These are phyloP conservation scores for Ogataea chonburiensis DNA, from an alignment of 805 yeast genomes.

Conservation along the genomic window DNA sequence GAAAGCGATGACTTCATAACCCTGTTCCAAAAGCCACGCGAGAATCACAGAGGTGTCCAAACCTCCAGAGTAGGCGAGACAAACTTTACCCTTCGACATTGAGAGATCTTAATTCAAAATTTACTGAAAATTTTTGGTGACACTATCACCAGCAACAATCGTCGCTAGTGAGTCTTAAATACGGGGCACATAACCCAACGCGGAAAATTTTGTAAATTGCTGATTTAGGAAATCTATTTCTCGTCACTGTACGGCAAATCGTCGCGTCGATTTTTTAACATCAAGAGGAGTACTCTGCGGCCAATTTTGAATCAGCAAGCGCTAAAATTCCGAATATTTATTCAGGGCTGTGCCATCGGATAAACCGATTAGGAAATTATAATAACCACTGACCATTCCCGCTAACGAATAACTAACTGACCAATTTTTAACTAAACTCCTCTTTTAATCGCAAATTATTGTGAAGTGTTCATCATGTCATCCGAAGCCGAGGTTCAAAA, in stretches of 20 bases:
- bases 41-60: conserved; percentile 95
- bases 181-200: conserved; percentile 16
- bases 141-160: neutral
- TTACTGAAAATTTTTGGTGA: conserved; percentile 5
- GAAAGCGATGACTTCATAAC: conserved; percentile 97
- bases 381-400: neutral
- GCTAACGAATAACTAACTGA: neutral
- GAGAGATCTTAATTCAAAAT: neutral
- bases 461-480: conserved; percentile 24
- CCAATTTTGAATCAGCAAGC: too few relatives aligned
- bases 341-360: too few relatives aligned
- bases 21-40: conserved; percentile 97
- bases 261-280: conserved; percentile 11
- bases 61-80: conserved; percentile 99
- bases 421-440: neutral
- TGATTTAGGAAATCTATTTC: conserved; percentile 11
- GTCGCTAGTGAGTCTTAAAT: conserved; percentile 2
- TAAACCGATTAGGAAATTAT: conserved; percentile 10
- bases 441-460: neutral
- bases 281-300: too few relatives aligned
- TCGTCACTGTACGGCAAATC: conserved; percentile 1
- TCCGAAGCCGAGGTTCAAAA: conserved; percentile 24
- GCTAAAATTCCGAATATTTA: too few relatives aligned
- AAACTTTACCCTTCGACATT: conserved; percentile 98
- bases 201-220: conserved; percentile 17